Base-by-base conservation (phyloP, 192 early-diverging fungal genomes). In the Glomus cerebriforme region DNA sequence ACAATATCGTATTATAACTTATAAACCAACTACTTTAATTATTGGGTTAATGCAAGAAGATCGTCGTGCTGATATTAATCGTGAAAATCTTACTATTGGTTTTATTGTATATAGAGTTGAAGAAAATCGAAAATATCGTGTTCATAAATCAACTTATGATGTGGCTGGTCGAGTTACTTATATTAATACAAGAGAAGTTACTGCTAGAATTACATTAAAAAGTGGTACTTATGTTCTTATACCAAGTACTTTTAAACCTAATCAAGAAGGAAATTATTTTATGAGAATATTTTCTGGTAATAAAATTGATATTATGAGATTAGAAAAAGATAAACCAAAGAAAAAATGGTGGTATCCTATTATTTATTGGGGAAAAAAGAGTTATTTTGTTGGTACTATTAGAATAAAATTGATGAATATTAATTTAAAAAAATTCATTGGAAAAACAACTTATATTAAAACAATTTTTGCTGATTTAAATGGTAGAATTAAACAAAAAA, bases 31-130 rank as follows among this genome's bases (percentile, higher is more conserved):
- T 24, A 74, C 43, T 34, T 31, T 86, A 19, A 70, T 87, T 49
- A 78, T 87, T 45, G 76, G 74, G 24, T 62, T 87, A 15, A 87
- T 87, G 82, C 86, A 87, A 77, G 59, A 79, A 49, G 83, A 87
- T 79, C 24, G 74, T 49, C 74, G 69, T 32, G 39, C 34, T 32
- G 22, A 34, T n/a, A 29, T 77, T 9, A 17, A 26, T 0, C n/a
- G 8, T 0, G 49, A 81, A 59, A 69, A 81, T 39, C 26, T 76
- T 17, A 85, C 79, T 47, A 84, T 87, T 49, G 85, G 85, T 45
- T 87, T 82, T 39, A 65, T 83, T 13, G 7, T 81, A 54, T 54
- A 84, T 13, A 60, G 75, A 59, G 83, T 87, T 32, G 86, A 87
- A 70, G 78, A 81, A 24, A 87, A 87, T 67, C 54, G 86, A 39